phyloP scores from a whole-genome alignment of 768 basidiomycete species.

The Trametes punicea region DNA sequence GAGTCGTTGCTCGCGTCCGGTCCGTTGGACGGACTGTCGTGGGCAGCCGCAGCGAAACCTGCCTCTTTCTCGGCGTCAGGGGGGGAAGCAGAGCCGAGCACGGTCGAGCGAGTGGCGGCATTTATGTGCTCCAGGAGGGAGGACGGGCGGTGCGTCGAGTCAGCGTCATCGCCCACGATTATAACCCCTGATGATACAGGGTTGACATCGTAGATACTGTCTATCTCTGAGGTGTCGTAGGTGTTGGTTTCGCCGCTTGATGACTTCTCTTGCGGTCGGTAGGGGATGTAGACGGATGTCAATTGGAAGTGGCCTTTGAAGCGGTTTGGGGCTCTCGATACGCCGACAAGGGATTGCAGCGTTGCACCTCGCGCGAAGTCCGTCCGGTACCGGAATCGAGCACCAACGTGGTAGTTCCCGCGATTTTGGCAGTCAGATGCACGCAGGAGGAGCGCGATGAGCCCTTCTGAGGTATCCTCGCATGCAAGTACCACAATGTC shows the following conservation, averaged over 20 bases:
- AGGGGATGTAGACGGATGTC: not conserved
- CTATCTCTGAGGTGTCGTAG: too few species aligned
- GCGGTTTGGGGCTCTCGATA: not conserved
- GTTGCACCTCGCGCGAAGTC: not conserved
- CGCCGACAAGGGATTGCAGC: not conserved
- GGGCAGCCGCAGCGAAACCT: constrained; percentile 30
- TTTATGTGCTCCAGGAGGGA: constrained; percentile 90
- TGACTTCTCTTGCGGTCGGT: constrained; percentile 7
- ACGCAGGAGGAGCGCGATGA: not conserved
- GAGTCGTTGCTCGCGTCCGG: constrained; percentile 76
- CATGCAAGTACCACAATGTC: not conserved
- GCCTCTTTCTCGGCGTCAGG: constrained; percentile 53
- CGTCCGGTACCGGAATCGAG: not conserved
- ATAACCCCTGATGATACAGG: too few species aligned
- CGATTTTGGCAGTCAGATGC: not conserved
- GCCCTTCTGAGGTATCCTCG: not conserved
- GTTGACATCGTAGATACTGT: too few species aligned
- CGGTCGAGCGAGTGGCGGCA: constrained; percentile 81
- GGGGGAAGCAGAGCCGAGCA: constrained; percentile 51
- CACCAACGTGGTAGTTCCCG: not conserved
- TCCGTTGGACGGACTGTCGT: constrained; percentile 54
- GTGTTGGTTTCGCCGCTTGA: too few species aligned
- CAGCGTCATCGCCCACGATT: too few species aligned
- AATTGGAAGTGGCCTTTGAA: not conserved
- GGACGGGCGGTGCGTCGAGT: constrained; percentile 72